Conservation (phyloP, 139 green algal genomes). For the Asterochloris erici region DNA sequence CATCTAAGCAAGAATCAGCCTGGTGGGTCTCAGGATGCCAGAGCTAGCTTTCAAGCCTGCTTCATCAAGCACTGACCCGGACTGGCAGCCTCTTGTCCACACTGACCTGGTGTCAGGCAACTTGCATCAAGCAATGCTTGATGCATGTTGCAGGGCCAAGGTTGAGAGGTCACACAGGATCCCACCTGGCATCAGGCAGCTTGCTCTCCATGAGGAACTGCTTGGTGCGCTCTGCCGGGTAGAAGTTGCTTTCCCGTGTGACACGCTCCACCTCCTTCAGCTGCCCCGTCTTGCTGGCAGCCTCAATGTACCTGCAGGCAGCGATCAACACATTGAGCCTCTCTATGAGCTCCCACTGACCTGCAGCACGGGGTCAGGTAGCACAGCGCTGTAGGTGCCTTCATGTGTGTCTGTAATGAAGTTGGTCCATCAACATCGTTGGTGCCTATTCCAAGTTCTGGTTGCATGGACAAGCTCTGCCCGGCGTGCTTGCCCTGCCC, state of each 20-base stretch:
- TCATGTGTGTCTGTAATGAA: neutral
- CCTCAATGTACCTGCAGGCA: slow-evolving; percentile 99
- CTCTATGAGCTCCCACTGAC: too few species aligned
- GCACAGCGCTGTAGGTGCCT: neutral
- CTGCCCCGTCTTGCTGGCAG: slow-evolving; percentile 84
- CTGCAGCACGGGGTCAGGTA: slow-evolving; percentile 45
- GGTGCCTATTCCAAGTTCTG: neutral
- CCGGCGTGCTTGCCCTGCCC: neutral
- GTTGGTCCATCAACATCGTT: neutral
- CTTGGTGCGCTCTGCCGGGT: slow-evolving; percentile 87
- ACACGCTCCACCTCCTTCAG: slow-evolving; percentile 96
- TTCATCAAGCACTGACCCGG: too few species aligned
- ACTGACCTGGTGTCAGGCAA: too few species aligned
- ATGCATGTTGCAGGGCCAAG: too few species aligned
- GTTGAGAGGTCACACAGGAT: too few species aligned
- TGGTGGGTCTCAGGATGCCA: too few species aligned
- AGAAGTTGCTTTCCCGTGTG: slow-evolving; percentile 89
- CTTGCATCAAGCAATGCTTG: too few species aligned
- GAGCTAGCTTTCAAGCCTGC: too few species aligned
- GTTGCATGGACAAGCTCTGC: neutral
- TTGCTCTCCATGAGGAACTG: slow-evolving; percentile 99
- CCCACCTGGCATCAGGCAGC: slow-evolving; percentile 85
- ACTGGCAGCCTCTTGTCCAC: too few species aligned
- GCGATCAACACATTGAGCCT: neutral
- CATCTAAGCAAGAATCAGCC: too few species aligned